Conservation (phyloP, 192 early-diverging fungal genomes). For the Entomortierella chlamydospora region DNA sequence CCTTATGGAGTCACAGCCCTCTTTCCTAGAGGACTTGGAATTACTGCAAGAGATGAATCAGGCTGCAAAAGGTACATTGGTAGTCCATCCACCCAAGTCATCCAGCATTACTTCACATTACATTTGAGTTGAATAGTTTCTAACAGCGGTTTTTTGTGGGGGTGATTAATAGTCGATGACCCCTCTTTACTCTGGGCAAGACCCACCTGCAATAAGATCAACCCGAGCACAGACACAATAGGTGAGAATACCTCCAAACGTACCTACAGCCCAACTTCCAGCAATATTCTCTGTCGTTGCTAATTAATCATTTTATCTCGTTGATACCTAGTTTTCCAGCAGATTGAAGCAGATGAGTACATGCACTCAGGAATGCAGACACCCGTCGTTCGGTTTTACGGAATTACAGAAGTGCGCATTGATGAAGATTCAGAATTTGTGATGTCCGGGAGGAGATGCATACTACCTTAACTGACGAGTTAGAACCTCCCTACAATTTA, state of each 20-base stretch:
- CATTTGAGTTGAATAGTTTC: neutral
- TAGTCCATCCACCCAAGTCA: neutral
- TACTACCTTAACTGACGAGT: neutral
- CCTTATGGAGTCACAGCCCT: conserved; percentile 30
- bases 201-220: conserved; percentile 24
- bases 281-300: neutral
- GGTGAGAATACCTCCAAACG: conserved; percentile 20
- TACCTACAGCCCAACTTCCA: neutral
- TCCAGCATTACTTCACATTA: neutral
- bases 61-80: conserved; percentile 38
- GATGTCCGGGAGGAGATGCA: neutral
- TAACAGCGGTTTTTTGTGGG: neutral
- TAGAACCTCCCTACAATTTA: conserved; percentile 24
- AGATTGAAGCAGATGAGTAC: conserved; percentile 94
- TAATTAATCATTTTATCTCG: neutral
- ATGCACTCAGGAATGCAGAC: conserved; percentile 59
- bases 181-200: conserved; percentile 50
- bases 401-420: conserved; percentile 78
- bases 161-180: conserved; percentile 44
- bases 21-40: conserved; percentile 46
- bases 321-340: conserved; percentile 84
- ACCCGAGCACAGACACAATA: conserved; percentile 50
- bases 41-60: conserved; percentile 32
- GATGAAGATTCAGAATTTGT: neutral
- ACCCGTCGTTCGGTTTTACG: conserved; percentile 84